Conservation (phyloP, 1,284 basidiomycete species). For the Somion occarium region DNA sequence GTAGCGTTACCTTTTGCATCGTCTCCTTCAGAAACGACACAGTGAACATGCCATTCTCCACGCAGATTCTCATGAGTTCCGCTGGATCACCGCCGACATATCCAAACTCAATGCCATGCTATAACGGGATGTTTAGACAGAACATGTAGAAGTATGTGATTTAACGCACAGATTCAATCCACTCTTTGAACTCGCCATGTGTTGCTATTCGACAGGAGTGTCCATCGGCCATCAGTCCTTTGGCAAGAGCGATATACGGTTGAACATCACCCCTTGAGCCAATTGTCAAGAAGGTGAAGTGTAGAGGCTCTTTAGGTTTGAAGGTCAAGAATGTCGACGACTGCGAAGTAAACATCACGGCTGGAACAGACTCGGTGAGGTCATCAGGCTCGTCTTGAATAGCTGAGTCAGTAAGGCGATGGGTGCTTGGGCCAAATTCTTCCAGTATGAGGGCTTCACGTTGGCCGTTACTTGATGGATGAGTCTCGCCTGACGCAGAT, state of each 20-base stretch:
- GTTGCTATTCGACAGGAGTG: slow-evolving; percentile 86
- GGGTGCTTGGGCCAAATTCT: slow-evolving; percentile 53
- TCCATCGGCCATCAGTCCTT: slow-evolving; percentile 88
- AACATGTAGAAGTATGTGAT: background rate
- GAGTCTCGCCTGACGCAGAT: slow-evolving; percentile 36
- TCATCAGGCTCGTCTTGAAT: slow-evolving; percentile 39
- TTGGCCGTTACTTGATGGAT: slow-evolving; percentile 41
- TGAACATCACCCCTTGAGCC: slow-evolving; percentile 93
- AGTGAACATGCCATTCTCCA: slow-evolving; percentile 96
- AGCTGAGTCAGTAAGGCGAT: slow-evolving; percentile 29
- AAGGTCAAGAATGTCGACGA: slow-evolving; percentile 93
- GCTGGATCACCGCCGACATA: slow-evolving; percentile 96
- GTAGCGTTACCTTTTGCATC: slow-evolving; percentile 64
- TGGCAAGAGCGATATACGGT: slow-evolving; percentile 91
- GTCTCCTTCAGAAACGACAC: slow-evolving; percentile 91
- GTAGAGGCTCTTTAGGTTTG: slow-evolving; percentile 79
- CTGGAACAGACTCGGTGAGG: slow-evolving; percentile 65
- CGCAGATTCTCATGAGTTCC: slow-evolving; percentile 90
- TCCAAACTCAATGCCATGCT: slow-evolving; percentile 92
- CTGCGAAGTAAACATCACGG: slow-evolving; percentile 93
- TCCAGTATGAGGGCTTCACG: slow-evolving; percentile 70
- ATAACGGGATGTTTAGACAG: slow-evolving; percentile 5
- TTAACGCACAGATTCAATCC: slow-evolving; percentile 85
- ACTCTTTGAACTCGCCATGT: slow-evolving; percentile 90
- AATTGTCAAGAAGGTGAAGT: slow-evolving; percentile 92